Evolutionary conservation across 2,329 filamentous ascomycete genomes (phyloP).

Genomic region (Epichloe gansuensis): DNA sequence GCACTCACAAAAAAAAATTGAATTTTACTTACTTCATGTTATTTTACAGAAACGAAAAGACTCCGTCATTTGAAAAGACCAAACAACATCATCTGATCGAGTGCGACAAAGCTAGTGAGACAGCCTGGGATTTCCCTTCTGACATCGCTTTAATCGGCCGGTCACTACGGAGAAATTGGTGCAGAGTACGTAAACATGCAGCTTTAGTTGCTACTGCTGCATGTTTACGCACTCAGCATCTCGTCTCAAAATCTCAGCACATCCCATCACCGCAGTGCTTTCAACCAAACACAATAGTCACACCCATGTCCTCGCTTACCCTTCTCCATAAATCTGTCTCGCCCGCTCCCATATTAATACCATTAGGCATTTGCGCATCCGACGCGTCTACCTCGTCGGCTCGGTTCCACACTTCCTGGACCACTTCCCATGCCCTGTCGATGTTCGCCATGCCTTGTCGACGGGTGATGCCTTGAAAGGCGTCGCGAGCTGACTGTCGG

Average conservation of each 20-base stretch:
- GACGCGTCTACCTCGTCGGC: slow-evolving; percentile 25
- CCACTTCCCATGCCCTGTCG: slow-evolving; percentile 44
- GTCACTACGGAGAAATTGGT: not conserved
- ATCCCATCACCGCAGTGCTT: no score
- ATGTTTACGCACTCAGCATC: no score
- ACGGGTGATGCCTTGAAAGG: slow-evolving; percentile 40
- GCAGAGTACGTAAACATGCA: no score
- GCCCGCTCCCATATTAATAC: not conserved
- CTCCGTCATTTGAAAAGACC: not conserved
- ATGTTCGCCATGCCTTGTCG: slow-evolving; percentile 56
- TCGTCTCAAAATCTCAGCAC: not conserved
- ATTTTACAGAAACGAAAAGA: not conserved
- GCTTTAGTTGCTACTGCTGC: no score
- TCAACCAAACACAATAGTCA: slow-evolving; percentile 47
- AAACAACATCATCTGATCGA: not conserved
- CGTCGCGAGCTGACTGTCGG: slow-evolving; percentile 34
- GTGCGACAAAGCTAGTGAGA: not conserved
- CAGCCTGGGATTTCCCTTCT: not conserved
- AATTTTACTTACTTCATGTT: no score
- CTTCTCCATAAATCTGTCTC: slow-evolving; percentile 37
- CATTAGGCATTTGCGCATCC: slow-evolving; percentile 9
- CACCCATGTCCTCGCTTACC: slow-evolving; percentile 45
- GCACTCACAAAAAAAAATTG: no score
- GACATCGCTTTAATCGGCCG: not conserved
- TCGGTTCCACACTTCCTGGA: slow-evolving; percentile 48